These are phyloP conservation scores for Dictyophora rubrovolvata DNA, from an alignment of 768 basidiomycete species.

Conservation along the genomic window DNA sequence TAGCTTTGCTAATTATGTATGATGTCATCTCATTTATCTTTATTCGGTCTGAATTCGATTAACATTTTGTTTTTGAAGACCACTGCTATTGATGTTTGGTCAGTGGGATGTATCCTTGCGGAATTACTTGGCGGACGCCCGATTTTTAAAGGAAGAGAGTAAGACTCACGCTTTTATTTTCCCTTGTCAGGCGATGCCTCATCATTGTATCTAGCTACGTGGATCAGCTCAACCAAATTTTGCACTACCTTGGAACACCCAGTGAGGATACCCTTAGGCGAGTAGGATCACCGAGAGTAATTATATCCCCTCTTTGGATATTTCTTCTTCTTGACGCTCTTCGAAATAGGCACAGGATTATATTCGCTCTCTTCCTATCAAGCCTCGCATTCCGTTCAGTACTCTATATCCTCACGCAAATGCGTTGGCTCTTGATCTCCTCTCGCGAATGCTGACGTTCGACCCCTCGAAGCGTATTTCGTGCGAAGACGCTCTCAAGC, in stretches of 20 bases:
- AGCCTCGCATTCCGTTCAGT: constrained; percentile 85
- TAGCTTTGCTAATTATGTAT: constrained; percentile 88
- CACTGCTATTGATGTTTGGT: constrained; percentile 93
- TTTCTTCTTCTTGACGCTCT: background rate
- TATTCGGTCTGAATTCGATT: background rate
- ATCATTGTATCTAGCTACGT: constrained; percentile 58
- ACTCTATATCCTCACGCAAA: constrained; percentile 92
- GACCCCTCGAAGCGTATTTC: constrained; percentile 95
- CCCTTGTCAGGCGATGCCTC: background rate
- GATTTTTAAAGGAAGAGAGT: constrained; percentile 97
- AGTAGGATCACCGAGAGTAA: constrained; percentile 87
- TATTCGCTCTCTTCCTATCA: constrained; percentile 95
- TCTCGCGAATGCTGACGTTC: constrained; percentile 86
- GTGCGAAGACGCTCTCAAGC: constrained; percentile 89
- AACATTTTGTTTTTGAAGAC: constrained; percentile 34
- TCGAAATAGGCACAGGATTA: constrained; percentile 80
- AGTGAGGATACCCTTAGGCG: constrained; percentile 93
- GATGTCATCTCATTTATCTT: constrained; percentile 15
- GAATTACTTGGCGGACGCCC: constrained; percentile 91
- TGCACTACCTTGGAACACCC: constrained; percentile 97
- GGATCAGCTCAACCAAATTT: constrained; percentile 95
- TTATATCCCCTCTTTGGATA: constrained; percentile 17
- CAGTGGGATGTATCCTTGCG: constrained; percentile 89
- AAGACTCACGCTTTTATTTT: constrained; percentile 21
- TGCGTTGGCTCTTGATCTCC: constrained; percentile 85